phyloP scores from a whole-genome alignment of 1,284 basidiomycete species.

The Ustilago loliicola region DNA sequence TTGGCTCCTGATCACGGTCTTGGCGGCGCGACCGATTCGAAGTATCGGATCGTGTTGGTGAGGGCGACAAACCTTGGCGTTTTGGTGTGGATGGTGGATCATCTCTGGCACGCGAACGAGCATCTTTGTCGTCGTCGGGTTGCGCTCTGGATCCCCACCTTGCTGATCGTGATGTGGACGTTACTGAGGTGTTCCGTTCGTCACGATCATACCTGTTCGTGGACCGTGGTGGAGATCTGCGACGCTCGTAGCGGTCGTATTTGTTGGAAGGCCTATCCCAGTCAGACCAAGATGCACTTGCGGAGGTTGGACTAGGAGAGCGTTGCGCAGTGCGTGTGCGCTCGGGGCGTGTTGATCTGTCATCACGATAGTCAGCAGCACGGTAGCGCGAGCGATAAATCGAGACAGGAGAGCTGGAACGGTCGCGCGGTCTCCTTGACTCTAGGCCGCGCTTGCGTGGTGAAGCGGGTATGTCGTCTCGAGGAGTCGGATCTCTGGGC shows the following conservation, averaged over 20 bases:
- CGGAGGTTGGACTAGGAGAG: constrained; percentile 27
- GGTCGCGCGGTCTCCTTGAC: constrained; percentile 17
- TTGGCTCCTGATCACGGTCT: constrained; percentile 15
- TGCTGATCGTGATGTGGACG: neutral
- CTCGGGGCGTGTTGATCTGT: constrained; percentile 14
- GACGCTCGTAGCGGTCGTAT: constrained; percentile 26
- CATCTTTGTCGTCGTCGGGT: constrained; percentile 4
- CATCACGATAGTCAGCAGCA: constrained; percentile 15
- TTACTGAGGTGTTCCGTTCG: neutral
- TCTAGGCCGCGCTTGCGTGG: constrained; percentile 22
- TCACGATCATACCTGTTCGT: constrained; percentile 11
- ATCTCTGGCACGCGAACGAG: constrained; percentile 2
- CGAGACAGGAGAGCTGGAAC: constrained; percentile 22
- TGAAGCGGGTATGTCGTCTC: constrained; percentile 26
- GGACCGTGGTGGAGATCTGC: constrained; percentile 17
- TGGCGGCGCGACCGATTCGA: constrained; percentile 22
- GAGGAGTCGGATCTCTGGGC: constrained; percentile 1
- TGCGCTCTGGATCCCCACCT: constrained; percentile 24
- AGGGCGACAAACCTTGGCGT: constrained; percentile 26
- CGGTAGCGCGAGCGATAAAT: constrained; percentile 8
- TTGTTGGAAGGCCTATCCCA: constrained; percentile 12
- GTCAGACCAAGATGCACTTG: neutral
- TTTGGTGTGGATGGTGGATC: constrained; percentile 5
- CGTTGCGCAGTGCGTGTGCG: constrained; percentile 23
- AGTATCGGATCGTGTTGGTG: constrained; percentile 31